A percentile compares a stretch with the other conserved stretches of the same genome.
Conservation (phyloP, 306 rosid species). For the Vicia faba region DNA sequence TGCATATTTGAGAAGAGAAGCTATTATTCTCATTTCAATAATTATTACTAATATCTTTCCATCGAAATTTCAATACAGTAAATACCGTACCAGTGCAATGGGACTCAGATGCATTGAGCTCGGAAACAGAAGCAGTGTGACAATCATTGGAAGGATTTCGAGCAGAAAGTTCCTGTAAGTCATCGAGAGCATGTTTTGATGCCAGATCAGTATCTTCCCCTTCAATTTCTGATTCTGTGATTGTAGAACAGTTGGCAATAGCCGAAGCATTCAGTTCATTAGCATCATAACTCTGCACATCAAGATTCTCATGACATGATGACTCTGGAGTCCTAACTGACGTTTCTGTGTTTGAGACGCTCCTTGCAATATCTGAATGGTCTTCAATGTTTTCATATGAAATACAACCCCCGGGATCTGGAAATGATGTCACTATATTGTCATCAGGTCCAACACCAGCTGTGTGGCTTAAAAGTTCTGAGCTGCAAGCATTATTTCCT, state of each 20-base stretch:
- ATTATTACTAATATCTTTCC: background rate
- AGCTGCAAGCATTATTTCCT: conserved; percentile 48
- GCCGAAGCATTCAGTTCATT: conserved; percentile 45
- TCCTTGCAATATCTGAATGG: conserved; percentile 38
- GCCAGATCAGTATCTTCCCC: conserved; percentile 43
- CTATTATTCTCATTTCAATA: conserved; percentile 14
- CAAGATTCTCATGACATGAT: conserved; percentile 49
- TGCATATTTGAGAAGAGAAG: conserved; percentile 23
- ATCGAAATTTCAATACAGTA: conserved; percentile 30
- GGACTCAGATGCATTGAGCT: conserved; percentile 47
- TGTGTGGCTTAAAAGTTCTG: conserved; percentile 41
- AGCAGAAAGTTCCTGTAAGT: conserved; percentile 46
- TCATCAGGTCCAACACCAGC: conserved; percentile 43
- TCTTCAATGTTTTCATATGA: conserved; percentile 46
- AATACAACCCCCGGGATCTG: conserved; percentile 38
- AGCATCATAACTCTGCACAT: conserved; percentile 32
- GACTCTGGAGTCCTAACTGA: conserved; percentile 42
- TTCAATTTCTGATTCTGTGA: conserved; percentile 53
- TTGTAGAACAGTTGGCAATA: conserved; percentile 41
- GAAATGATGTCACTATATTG: conserved; percentile 36
- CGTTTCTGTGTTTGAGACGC: conserved; percentile 46
- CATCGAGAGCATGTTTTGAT: conserved; percentile 47
- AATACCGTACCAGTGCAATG: conserved; percentile 59
- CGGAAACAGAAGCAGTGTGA: conserved; percentile 48
- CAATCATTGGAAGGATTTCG: conserved; percentile 45